Evolutionary conservation across 352 stramenopile species (phyloP).

Genomic region (Phytopythium ostracodes): DNA sequence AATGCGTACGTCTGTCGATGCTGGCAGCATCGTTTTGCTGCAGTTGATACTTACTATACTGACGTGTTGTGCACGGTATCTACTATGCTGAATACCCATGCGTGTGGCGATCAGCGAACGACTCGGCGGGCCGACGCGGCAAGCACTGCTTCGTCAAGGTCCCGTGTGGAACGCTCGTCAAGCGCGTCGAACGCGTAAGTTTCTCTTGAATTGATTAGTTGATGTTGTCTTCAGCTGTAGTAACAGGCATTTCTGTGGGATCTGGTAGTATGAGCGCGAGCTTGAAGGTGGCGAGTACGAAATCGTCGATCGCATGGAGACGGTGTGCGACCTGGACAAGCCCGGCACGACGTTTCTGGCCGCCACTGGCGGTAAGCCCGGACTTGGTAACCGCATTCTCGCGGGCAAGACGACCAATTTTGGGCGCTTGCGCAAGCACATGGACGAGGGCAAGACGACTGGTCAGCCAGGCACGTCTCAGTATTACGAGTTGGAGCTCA

Average conservation of each 20-base stretch:
- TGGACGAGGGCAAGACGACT: conserved; percentile 69
- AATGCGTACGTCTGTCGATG: conserved; percentile 56
- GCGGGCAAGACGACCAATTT: conserved; percentile 80
- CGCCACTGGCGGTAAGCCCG: conserved; percentile 76
- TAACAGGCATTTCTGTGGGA: background rate
- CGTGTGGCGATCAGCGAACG: conserved; percentile 45
- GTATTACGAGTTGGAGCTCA: conserved; percentile 97
- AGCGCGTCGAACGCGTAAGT: conserved; percentile 76
- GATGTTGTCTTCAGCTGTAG: background rate
- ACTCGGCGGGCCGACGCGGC: conserved; percentile 66
- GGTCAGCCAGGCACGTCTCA: conserved; percentile 91
- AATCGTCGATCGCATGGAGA: conserved; percentile 77
- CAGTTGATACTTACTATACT: conserved; percentile 1
- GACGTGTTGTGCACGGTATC: background rate
- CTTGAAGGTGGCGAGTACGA: conserved; percentile 73
- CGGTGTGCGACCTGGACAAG: conserved; percentile 74
- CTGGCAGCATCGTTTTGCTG: conserved; percentile 2
- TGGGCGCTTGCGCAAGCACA: conserved; percentile 77
- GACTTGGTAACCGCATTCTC: conserved; percentile 83
- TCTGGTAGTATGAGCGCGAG: conserved; percentile 58
- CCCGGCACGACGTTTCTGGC: conserved; percentile 66
- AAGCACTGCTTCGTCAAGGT: conserved; percentile 83
- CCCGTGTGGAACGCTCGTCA: conserved; percentile 83
- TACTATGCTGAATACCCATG: background rate
- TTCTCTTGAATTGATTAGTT: background rate